Percentiles rank a stretch among this genome's conserved stretches.
phyloP scores from a whole-genome alignment of 805 yeast genomes.

The Ogataea allantospora region DNA sequence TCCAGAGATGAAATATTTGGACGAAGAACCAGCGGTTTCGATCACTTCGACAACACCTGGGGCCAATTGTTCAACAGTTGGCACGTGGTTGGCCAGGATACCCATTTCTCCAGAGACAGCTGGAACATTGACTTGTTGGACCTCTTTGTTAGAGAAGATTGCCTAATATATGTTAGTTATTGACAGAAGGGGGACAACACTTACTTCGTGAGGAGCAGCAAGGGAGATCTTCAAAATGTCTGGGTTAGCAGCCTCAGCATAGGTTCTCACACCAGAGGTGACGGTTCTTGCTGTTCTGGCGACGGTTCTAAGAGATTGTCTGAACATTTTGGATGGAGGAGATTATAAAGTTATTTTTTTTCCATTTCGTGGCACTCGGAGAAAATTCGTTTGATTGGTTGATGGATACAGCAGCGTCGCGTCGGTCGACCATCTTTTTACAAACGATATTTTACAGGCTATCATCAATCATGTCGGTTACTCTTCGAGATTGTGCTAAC shows the following conservation, averaged over 20 bases:
- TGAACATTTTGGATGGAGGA: conserved; percentile 45
- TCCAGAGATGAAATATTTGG: conserved; percentile 88
- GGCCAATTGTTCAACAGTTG: conserved; percentile 90
- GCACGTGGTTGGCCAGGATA: conserved; percentile 96
- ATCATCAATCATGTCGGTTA: conserved; percentile 23
- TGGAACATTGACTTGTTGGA: conserved; percentile 87
- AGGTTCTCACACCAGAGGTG: conserved; percentile 68
- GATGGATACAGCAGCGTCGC: conserved; percentile 10
- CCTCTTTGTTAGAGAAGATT: conserved; percentile 33
- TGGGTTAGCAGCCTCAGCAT: conserved; percentile 70
- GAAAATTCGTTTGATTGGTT: conserved; percentile 8
- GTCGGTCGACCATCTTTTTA: conserved; percentile 17
- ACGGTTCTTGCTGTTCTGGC: conserved; percentile 58
- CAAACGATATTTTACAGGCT: background rate
- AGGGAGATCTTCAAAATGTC: conserved; percentile 83
- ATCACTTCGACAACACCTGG: conserved; percentile 95
- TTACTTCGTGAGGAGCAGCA: conserved; percentile 79
- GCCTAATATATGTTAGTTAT: conserved; percentile 24
- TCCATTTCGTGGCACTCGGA: conserved; percentile 10
- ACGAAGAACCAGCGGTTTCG: conserved; percentile 66
- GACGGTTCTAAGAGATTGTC: conserved; percentile 61
- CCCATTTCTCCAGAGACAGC: conserved; percentile 95
- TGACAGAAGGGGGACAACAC: conserved; percentile 10
- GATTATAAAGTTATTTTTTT: conserved; percentile 9
- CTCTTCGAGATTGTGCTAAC: conserved; percentile 31